Base-by-base conservation (phyloP, 345 rosid genomes). In the Turritis glabra region DNA sequence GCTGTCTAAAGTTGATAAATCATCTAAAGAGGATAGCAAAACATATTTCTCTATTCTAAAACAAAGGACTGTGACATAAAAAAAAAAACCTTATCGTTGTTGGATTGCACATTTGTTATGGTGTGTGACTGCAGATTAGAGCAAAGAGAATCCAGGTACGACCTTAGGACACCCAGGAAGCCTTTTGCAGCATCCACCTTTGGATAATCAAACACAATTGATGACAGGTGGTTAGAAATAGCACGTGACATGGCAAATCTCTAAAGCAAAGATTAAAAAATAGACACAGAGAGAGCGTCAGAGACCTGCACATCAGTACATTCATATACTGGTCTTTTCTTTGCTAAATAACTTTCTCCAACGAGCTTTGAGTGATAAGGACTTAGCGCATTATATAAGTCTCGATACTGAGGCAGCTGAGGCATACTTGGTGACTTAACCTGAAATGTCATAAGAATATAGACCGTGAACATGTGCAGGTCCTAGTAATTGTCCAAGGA, bases 51-150 rank as follows among this genome's bases (percentile, higher is more conserved):
- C 13, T 23, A 13, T 37, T 23, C 19, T 8, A 58, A 68, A 26
- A 30, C 55, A 9, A 26, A 48, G 38, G 35, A n/a, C 22, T 35
- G 47, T 15, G 25, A 19, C 22, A 46, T 58, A 55, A 30, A 65
- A 41, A 71, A 37, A 58, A 85, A 21, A 64, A 93, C 98, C 98
- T 94, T 94, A 67, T 91, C 98, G 21, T 91, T 90, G 72, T 94
- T 94, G 65, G 97, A 94, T 71, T 94, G 98, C 51, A 94, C 98
- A 79, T 94, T 91, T 73, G 98, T 94, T 57, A 94, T 94, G 41
- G 98, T 94, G 68, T 94, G 96, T 1, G 98, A 94, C 2, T 95
- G 96, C 43, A 94, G 80, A 82, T 90, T 94, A 57, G 91, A 84
- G 82, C 95, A 91, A 72, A 94, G 98, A 38, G 91, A 85, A 82